Conservation (phyloP, 192 early-diverging fungal species). For the Dissophora globulifera region DNA sequence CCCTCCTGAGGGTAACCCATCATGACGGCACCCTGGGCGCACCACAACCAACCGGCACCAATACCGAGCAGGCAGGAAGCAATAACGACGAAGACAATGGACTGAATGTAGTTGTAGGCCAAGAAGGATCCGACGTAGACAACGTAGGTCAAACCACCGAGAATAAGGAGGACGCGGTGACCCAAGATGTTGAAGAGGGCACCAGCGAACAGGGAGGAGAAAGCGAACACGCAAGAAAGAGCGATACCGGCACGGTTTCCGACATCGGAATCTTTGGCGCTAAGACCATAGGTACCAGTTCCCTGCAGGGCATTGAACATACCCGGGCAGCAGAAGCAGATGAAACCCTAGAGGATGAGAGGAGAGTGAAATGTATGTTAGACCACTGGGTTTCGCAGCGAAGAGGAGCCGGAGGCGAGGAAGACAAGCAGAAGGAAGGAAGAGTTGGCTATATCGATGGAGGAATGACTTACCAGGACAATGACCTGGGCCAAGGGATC, state of each 20-base stretch:
- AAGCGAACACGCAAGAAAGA: conserved; percentile 77
- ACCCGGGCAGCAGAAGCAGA: conserved; percentile 82
- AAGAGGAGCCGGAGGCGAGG: background rate
- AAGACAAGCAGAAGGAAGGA: background rate
- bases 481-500: conserved; percentile 48
- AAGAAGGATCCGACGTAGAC: conserved; percentile 83
- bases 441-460: background rate
- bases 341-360: conserved; percentile 56
- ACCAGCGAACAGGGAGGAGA: conserved; percentile 81
- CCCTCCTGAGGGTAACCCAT: conserved; percentile 84
- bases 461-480: conserved; percentile 25
- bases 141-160: conserved; percentile 77
- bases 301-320: conserved; percentile 76
- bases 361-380: background rate
- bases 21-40: conserved; percentile 86
- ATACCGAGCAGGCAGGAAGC: conserved; percentile 84
- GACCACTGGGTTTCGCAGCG: too few relatives aligned
- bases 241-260: conserved; percentile 78
- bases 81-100: conserved; percentile 70
- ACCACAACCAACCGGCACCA: conserved; percentile 79
- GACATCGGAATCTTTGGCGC: conserved; percentile 55
- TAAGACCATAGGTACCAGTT: conserved; percentile 41
- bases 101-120: conserved; percentile 67
- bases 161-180: conserved; percentile 71
- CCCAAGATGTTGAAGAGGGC: conserved; percentile 83